Conservation (phyloP, 2,329 filamentous ascomycete species). For the Colletotrichum aenigma region DNA sequence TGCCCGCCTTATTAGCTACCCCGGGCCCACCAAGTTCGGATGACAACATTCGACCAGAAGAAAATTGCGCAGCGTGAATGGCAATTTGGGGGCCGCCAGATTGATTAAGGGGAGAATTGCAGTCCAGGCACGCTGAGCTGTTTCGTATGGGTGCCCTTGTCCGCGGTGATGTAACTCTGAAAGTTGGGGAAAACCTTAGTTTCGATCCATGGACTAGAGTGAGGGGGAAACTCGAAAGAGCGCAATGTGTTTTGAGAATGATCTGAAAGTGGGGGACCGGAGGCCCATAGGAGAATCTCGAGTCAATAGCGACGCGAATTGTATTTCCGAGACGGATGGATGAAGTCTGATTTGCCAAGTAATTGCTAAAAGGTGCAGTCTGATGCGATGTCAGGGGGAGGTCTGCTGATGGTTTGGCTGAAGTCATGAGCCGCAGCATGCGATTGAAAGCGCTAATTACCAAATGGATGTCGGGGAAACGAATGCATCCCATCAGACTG, state of each 20-base stretch:
- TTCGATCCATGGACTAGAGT: neutral
- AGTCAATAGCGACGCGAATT: neutral
- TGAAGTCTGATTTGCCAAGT: neutral
- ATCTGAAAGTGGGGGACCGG: neutral
- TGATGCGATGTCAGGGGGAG: neutral
- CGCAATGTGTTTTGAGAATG: neutral
- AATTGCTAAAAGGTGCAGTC: neutral
- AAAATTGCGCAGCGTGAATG: neutral
- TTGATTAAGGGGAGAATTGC: slow-evolving; percentile 11
- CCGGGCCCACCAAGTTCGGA: neutral
- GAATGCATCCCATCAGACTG: neutral
- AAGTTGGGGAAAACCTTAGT: neutral
- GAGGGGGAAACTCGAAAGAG: neutral
- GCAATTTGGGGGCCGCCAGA: neutral
- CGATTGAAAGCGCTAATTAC: neutral
- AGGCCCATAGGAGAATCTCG: neutral
- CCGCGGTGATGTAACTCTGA: neutral
- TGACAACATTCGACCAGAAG: neutral
- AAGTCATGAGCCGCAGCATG: neutral
- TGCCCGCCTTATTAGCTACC: neutral
- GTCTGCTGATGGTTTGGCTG: neutral
- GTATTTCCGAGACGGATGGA: neutral
- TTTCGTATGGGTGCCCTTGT: neutral
- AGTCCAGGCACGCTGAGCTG: neutral
- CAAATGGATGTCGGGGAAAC: neutral